A percentile compares a stretch with the other conserved stretches of the same genome.
phyloP scores from a whole-genome alignment of 1,284 basidiomycete genomes.

The Trametes versicolor region DNA sequence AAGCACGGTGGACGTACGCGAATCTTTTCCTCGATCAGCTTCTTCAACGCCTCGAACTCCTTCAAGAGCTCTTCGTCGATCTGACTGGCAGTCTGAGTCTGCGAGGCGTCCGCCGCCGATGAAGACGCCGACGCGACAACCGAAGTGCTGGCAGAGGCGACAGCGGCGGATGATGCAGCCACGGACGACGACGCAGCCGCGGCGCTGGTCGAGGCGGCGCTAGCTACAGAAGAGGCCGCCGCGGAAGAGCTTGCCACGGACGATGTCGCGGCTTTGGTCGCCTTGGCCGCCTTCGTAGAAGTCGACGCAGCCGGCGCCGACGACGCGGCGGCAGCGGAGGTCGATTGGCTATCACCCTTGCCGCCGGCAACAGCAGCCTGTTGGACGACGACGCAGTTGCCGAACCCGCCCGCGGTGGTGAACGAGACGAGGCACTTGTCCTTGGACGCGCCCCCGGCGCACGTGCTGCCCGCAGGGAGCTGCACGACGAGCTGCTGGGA shows the following conservation, averaged over 20 bases:
- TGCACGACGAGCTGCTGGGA: conserved; percentile 52
- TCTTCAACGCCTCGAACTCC: conserved; percentile 13
- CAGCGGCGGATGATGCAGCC: neutral
- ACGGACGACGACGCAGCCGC: neutral
- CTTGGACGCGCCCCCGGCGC: conserved; percentile 54
- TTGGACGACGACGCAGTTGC: conserved; percentile 59
- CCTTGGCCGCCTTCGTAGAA: no score
- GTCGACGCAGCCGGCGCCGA: no score
- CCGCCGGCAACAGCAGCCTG: conserved; percentile 5
- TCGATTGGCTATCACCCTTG: neutral
- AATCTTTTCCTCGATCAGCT: conserved; percentile 5
- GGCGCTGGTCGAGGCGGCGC: no score
- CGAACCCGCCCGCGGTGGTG: conserved; percentile 56
- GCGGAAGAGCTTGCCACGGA: no score
- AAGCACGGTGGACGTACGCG: neutral
- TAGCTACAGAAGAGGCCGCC: no score
- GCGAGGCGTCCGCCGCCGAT: neutral
- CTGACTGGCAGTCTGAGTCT: neutral
- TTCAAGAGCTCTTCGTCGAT: conserved; percentile 10
- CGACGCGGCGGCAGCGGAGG: no score
- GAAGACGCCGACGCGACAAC: neutral
- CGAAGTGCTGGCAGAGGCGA: neutral
- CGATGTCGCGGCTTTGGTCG: no score
- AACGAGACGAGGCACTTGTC: conserved; percentile 60
- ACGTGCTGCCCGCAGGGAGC: conserved; percentile 57